Base-by-base conservation (phyloP, 805 yeast genomes). In the Metschnikowia cerradonensis region DNA sequence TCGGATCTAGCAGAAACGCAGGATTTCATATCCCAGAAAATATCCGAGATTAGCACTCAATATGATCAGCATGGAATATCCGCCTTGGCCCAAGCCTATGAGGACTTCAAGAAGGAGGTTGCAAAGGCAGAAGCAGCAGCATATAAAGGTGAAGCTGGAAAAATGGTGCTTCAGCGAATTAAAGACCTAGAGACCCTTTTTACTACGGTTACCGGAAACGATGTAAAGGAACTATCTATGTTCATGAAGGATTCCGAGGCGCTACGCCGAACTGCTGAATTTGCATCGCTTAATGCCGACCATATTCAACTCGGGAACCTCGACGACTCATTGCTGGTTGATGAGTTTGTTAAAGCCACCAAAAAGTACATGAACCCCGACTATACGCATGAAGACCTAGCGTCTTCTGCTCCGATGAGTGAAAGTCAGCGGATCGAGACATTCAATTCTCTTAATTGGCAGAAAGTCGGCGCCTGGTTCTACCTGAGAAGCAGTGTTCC, bases 261-360 rank as follows among this genome's bases (percentile, higher is more conserved):
- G 4, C 72, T 87, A 57, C 71, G 73, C 31, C 82, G 77, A 52
- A 77, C 85, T 10, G 78, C 88, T 35, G 78, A 78, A 51, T 75
- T 84, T 59, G 84, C 89, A 11, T 82, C 84, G 37, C 67, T 82
- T 20, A 86, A 86, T 41, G 81, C 87, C 2, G 73, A 81, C 45
- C 83, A 81, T 64, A 59, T 85, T 56, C 79, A 79, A 48, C 67
- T 85, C 46, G 89, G 85, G 3, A 77, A 78, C 45, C 70, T 78
- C 3, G 82, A 79, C 10, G 71, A 75, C n/a, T 65, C 78, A 1
- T 60, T 86, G 4, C 74, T 74, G 53, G 62, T 78, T 23, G 70
- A 74, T 4, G 82, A 80, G 26, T 78, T 84, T 50, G 53, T 75
- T 6, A 57, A 64, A 23, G 66, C 70, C 22, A 52, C 74, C 32